These are phyloP conservation scores for Leptographium lundbergii DNA, from an alignment of 2,329 filamentous ascomycete species.

Conservation along the genomic window DNA sequence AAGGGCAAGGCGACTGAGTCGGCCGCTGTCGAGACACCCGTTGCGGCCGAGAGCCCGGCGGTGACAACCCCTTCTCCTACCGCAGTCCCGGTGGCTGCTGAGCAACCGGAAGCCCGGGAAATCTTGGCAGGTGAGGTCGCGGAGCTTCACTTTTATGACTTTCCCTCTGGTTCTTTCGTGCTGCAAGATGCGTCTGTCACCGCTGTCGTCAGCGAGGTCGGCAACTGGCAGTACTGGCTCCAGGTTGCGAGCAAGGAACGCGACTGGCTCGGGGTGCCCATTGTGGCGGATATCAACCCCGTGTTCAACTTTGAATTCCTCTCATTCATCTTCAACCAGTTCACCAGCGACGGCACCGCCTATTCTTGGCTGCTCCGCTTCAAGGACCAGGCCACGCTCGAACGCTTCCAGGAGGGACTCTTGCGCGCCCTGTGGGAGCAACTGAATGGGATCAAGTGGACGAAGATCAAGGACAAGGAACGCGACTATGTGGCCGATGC, in stretches of 20 bases:
- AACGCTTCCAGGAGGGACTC: constrained; percentile 82
- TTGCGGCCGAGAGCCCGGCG: background rate
- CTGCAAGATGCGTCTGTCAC: constrained; percentile 63
- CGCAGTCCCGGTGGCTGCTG: constrained; percentile 38
- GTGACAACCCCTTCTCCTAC: constrained; percentile 6
- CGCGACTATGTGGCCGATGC: constrained; percentile 90
- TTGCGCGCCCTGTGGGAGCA: constrained; percentile 97
- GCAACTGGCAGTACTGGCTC: constrained; percentile 91
- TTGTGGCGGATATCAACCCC: constrained; percentile 86
- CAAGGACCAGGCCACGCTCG: constrained; percentile 66
- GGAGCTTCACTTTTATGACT: constrained; percentile 90
- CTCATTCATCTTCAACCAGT: constrained; percentile 99
- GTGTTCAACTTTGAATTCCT: constrained; percentile 98
- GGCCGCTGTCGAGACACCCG: background rate
- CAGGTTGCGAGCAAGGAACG: constrained; percentile 65
- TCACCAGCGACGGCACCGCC: constrained; percentile 73
- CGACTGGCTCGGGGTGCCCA: constrained; percentile 76
- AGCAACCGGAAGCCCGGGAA: constrained; percentile 57
- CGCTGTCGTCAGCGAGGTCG: constrained; percentile 73
- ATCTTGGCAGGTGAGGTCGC: constrained; percentile 63
- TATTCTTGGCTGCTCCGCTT: constrained; percentile 95
- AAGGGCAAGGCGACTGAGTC: background rate
- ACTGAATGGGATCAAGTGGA: constrained; percentile 87
- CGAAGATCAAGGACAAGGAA: constrained; percentile 82
- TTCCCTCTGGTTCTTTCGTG: constrained; percentile 73